Conservation (phyloP, 2,329 filamentous ascomycete species). For the Fusarium sarcochroum region DNA sequence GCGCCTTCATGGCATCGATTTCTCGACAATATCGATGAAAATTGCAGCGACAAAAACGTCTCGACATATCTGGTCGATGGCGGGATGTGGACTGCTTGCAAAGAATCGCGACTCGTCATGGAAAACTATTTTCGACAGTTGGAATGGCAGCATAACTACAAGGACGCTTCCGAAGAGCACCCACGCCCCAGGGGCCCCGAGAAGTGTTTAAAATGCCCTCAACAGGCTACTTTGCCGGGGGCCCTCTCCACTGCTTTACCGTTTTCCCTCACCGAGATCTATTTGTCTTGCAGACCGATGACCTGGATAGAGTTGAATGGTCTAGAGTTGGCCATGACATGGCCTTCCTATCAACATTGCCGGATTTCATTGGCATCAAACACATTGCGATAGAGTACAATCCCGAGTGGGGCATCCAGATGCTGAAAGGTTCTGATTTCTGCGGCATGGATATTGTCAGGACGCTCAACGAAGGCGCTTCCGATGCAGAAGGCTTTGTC, state of each 20-base stretch:
- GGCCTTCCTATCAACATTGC: neutral
- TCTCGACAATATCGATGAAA: neutral
- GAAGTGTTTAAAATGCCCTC: neutral
- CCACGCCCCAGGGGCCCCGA: too few relatives aligned
- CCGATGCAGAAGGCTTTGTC: neutral
- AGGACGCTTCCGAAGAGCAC: neutral
- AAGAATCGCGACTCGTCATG: constrained; percentile 18
- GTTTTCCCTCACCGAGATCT: constrained; percentile 11
- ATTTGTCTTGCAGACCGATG: constrained; percentile 12
- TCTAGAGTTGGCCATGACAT: neutral
- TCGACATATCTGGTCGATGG: constrained; percentile 25
- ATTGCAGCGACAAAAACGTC: neutral
- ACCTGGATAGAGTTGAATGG: neutral
- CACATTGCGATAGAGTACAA: constrained; percentile 22
- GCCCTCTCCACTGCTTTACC: neutral
- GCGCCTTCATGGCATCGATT: neutral
- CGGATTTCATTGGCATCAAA: accelerated
- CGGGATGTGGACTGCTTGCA: constrained; percentile 23
- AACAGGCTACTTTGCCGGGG: constrained; percentile 6
- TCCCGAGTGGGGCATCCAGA: constrained; percentile 1
- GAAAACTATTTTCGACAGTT: neutral
- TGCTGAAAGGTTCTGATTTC: neutral
- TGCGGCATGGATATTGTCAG: neutral
- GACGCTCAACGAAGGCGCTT: neutral
- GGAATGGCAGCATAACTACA: neutral